Percentiles rank a stretch among this genome's conserved stretches.
These are phyloP conservation scores for Capsella rubella DNA, from an alignment of 441 rosid species.

Conservation along the genomic window DNA sequence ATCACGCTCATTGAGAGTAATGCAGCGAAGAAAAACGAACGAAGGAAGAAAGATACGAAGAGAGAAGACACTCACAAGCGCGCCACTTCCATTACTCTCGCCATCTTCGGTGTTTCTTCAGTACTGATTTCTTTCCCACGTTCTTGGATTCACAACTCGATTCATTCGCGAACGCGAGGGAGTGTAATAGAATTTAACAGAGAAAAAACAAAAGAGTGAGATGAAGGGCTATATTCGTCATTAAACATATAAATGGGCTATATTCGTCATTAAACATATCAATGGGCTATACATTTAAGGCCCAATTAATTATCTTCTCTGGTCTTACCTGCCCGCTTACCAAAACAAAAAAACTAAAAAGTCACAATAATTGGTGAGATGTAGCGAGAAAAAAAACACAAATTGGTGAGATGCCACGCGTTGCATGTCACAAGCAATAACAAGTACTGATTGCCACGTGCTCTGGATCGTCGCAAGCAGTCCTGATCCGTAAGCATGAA, in stretches of 20 bases:
- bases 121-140: conserved; percentile 27
- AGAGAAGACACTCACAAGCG: conserved; percentile 36
- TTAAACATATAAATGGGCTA: neutral
- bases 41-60: neutral
- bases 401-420: conserved; percentile 16
- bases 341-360: neutral
- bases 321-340: neutral
- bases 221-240: neutral
- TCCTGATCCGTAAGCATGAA: conserved; percentile 40
- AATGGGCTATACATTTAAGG: neutral
- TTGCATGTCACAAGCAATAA: conserved; percentile 34
- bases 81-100: conserved; percentile 25
- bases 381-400: neutral
- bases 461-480: conserved; percentile 15
- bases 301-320: conserved; percentile 2
- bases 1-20: conserved; percentile 12
- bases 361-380: neutral
- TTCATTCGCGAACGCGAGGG: conserved; percentile 24
- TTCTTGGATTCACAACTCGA: conserved; percentile 26
- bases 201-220: neutral
- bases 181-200: neutral
- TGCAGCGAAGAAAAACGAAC: neutral
- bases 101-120: conserved; percentile 35
- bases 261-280: neutral
- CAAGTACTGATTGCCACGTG: conserved; percentile 21